Evolutionary conservation across 169 alveolate genomes (phyloP).

Genomic region (Plasmodium knowlesi): DNA sequence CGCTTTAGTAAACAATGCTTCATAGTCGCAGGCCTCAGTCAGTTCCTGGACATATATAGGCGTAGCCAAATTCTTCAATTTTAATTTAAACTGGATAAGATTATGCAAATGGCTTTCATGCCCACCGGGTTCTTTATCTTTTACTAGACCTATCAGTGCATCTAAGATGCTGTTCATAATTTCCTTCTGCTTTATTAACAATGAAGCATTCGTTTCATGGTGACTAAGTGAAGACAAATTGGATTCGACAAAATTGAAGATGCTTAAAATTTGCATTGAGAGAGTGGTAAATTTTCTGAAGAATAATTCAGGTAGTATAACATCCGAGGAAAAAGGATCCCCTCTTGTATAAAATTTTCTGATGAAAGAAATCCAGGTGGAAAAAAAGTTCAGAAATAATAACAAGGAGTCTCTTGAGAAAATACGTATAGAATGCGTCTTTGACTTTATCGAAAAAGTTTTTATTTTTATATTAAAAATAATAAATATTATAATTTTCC

Average conservation of each 20-base stretch:
- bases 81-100: constrained; percentile 17
- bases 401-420: constrained; percentile 36
- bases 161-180: constrained; percentile 49
- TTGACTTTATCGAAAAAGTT: constrained; percentile 19
- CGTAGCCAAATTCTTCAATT: constrained; percentile 3
- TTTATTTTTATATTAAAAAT: constrained; percentile 47
- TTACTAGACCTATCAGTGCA: constrained; percentile 21
- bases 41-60: neutral
- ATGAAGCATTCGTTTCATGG: constrained; percentile 29
- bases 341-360: constrained; percentile 10
- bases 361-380: constrained; percentile 46
- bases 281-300: constrained; percentile 30
- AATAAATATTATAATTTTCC: constrained; percentile 59
- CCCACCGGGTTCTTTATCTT: neutral
- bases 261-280: constrained; percentile 27
- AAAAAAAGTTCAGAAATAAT: constrained; percentile 39
- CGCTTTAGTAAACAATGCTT: constrained; percentile 19
- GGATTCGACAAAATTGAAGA: constrained; percentile 58
- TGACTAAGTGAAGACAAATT: constrained; percentile 11
- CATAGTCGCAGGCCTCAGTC: neutral
- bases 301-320: constrained; percentile 58
- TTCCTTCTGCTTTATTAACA: constrained; percentile 44
- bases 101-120: constrained; percentile 27
- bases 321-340: neutral
- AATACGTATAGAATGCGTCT: constrained; percentile 18